Base-by-base conservation (phyloP, 2,329 filamentous ascomycete species). In the Trichophyton rubrum region DNA sequence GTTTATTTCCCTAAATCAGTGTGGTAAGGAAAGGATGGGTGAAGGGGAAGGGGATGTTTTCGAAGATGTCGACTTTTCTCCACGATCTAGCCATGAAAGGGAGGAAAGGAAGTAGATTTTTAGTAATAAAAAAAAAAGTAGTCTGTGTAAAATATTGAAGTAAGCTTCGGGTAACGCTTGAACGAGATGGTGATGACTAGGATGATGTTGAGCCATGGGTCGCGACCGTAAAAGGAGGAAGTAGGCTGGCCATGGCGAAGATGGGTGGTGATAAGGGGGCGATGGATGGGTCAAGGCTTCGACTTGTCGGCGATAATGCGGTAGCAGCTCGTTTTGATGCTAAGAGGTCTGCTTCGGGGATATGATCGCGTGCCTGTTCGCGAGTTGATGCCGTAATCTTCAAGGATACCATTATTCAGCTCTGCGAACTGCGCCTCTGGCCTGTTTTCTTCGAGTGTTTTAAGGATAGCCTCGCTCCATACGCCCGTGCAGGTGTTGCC, bases 381-480 rank as follows among this genome's bases (percentile, higher is more conserved):
- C 22, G 68, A 62, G 56, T 70, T 68, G 8, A 67, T 66, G 1
- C 68, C 68, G 56, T 71, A 70, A 47, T 72, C 69, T 1, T 69
- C 68, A 49, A 83, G 83, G 62, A 88, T 85, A 1, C 79, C 82
- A 59, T 88, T 85, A 11, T 80, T 78, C 60, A 88, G 77, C 65
- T 87, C 82, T 49, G 81, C 76, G 66, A 85, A 89, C 1, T 75
- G 73, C 2, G 80, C 80, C 1, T 75, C 71, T 0, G 86, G 85
- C 4, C 86, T 80, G 11, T 82, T 79, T 41, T 77, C 75, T 35
- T 78, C 76, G 59, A 90, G 78, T 61, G 82, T 79, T 24, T 80
- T 74, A 8, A 89, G 74, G 53, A 90, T 89, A 6, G 75, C 70
- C 7, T 86, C 82, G 68, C 84, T 89, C 87, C 87, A 90, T 1